phyloP scores from a whole-genome alignment of 768 basidiomycete genomes.

The Exsudoporus frostii region DNA sequence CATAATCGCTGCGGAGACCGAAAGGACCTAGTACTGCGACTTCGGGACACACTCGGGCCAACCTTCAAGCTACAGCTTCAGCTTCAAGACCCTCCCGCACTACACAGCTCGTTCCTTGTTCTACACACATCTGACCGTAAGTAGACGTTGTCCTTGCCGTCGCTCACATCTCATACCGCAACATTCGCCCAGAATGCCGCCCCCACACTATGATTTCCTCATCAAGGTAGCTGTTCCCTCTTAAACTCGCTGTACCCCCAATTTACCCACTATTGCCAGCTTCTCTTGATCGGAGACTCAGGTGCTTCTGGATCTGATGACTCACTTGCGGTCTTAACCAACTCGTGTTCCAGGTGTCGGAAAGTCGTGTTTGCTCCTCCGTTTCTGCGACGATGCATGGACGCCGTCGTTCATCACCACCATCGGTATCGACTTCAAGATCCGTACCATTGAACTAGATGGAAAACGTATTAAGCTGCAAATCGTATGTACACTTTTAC shows the following conservation, averaged over 20 bases:
- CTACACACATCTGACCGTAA: background rate
- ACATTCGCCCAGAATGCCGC: constrained; percentile 58
- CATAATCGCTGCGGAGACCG: constrained; percentile 21
- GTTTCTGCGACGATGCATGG: constrained; percentile 99
- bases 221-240: constrained; percentile 63
- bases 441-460: constrained; percentile 96
- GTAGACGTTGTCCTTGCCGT: background rate
- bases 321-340: constrained; percentile 4
- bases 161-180: background rate
- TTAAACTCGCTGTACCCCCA: constrained; percentile 3
- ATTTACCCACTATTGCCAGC: constrained; percentile 40
- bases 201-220: constrained; percentile 95
- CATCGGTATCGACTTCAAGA: constrained; percentile 99
- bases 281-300: constrained; percentile 94
- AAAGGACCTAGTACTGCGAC: background rate
- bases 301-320: constrained; percentile 42
- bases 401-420: constrained; percentile 99
- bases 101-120: background rate
- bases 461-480: constrained; percentile 99
- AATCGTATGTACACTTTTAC: constrained; percentile 60
- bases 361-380: constrained; percentile 91
- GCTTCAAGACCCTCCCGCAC: background rate
- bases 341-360: constrained; percentile 66
- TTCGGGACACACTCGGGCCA: background rate
- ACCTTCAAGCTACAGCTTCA: too few relatives aligned